Base-by-base conservation (phyloP, 2,329 filamentous ascomycete species). In the Davidsoniella eucalypti region DNA sequence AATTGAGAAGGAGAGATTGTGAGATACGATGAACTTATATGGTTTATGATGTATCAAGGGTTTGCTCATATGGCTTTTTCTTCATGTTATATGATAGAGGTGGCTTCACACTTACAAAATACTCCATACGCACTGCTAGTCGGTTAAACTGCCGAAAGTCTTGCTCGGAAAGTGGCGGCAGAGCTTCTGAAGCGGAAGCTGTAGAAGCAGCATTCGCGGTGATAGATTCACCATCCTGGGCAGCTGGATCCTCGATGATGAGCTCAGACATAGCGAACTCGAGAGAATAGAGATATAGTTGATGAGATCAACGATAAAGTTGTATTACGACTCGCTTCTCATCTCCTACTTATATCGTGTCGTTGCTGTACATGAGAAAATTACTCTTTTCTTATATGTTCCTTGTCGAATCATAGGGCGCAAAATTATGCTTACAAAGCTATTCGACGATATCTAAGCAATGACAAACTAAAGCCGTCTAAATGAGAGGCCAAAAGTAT, bases 51-150 rank as follows among this genome's bases (percentile, higher is more conserved):
- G 12, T 33, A 9, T 10, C 29, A 9, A 5, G 29, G 29, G 9
- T 12, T 12, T 33, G 26, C 26, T 33, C 4, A 10, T 9, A 4
- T 10, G 29, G 12, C 12, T 12, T 33, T 9, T 33, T 12, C 29
- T 23, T 23, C 8, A 2, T 33, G 2, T 10, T 9, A 33, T 9
- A 33, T 12, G 21, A 33, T 33, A 33, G 7, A 33, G 8, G 12
- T 33, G 29, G 9, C 12, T 33, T 9, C 12, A 47, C 16, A 45
- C 50, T 23, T 40, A 52, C 53, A 29, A 50, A 54, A 14, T 29
- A 37, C 6, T 55, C 48, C 51, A 55, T 55, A 12, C 39, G 26
- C 5, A 41, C 23, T 4, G 53, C 47, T 5, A 53, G 47, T 18
- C 36, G 47, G 26, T 53, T 49, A 16, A 33, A 54, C 1, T 18